phyloP scores from a whole-genome alignment of 177 flowering plant species.

The Telopea speciosissima region DNA sequence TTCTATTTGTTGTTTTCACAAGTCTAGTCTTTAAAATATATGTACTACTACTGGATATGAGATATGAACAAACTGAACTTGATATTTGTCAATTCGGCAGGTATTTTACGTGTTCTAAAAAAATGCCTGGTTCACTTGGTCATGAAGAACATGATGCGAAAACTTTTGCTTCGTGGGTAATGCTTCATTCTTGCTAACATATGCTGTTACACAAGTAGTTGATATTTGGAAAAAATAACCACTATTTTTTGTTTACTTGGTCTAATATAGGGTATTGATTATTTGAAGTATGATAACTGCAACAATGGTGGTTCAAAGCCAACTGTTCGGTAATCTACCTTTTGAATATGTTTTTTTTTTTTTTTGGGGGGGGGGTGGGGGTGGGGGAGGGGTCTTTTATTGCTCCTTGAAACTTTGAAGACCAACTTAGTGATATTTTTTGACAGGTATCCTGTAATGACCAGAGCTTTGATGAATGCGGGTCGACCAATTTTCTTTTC shows the following conservation, averaged over 20 bases:
- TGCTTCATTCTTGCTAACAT: neutral
- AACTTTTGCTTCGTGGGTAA: constrained; percentile 74
- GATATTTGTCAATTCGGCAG: constrained; percentile 21
- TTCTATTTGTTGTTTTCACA: no score
- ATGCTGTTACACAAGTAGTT: neutral
- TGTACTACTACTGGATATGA: neutral
- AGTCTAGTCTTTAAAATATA: no score
- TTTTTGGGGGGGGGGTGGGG: neutral
- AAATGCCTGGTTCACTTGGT: constrained; percentile 80
- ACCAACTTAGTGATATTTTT: neutral
- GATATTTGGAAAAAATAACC: neutral
- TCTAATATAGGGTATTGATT: constrained; percentile 18
- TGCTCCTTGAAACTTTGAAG: neutral
- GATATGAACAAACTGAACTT: no score
- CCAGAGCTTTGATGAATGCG: constrained; percentile 57
- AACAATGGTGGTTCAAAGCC: constrained; percentile 26
- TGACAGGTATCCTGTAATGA: constrained; percentile 57
- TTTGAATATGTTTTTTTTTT: neutral
- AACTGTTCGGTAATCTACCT: constrained; percentile 19
- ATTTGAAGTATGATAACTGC: constrained; percentile 26
- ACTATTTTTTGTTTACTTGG: neutral
- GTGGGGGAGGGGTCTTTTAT: neutral
- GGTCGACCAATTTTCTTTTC: constrained; percentile 74
- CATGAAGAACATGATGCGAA: constrained; percentile 75
- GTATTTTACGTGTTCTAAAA: constrained; percentile 48